These are phyloP conservation scores for Aulographum hederae DNA, from an alignment of 2,329 filamentous ascomycete genomes.

Conservation along the genomic window DNA sequence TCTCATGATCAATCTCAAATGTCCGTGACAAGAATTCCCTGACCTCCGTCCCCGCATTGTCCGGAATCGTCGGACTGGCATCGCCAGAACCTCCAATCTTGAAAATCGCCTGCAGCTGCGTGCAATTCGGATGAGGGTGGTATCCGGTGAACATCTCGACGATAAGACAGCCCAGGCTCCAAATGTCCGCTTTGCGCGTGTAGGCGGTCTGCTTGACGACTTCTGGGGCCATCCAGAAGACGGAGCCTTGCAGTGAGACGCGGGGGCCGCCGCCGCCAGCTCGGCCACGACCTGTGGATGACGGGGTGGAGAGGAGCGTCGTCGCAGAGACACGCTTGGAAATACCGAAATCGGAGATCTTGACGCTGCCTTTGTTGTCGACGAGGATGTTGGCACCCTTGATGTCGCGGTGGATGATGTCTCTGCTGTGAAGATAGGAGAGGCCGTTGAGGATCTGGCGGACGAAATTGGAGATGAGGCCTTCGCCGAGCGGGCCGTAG, in stretches of 20 bases:
- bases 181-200: constrained; percentile 96
- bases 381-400: constrained; percentile 98
- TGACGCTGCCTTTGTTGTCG: constrained; percentile 96
- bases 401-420: constrained; percentile 97
- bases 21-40: constrained; percentile 70
- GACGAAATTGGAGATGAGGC: constrained; percentile 88
- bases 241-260: constrained; percentile 79
- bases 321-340: constrained; percentile 92
- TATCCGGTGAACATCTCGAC: constrained; percentile 98
- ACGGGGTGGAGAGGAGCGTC: constrained; percentile 48
- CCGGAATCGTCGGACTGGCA: constrained; percentile 74
- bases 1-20: constrained; percentile 90
- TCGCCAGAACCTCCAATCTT: constrained; percentile 74
- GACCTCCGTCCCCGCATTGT: constrained; percentile 69
- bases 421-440: constrained; percentile 79
- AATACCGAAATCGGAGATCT: constrained; percentile 98
- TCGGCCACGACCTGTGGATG: constrained; percentile 5
- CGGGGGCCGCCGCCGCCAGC: constrained; percentile 33
- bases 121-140: constrained; percentile 93
- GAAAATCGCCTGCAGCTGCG: constrained; percentile 94
- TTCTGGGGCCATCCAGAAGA: constrained; percentile 99
- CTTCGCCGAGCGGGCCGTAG: constrained; percentile 86
- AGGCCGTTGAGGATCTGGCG: constrained; percentile 86
- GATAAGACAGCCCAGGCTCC: constrained; percentile 89
- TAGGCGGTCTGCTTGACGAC: constrained; percentile 96